Conservation (phyloP, 2,329 filamentous ascomycete genomes). For the Paecilomyces sp. region DNA sequence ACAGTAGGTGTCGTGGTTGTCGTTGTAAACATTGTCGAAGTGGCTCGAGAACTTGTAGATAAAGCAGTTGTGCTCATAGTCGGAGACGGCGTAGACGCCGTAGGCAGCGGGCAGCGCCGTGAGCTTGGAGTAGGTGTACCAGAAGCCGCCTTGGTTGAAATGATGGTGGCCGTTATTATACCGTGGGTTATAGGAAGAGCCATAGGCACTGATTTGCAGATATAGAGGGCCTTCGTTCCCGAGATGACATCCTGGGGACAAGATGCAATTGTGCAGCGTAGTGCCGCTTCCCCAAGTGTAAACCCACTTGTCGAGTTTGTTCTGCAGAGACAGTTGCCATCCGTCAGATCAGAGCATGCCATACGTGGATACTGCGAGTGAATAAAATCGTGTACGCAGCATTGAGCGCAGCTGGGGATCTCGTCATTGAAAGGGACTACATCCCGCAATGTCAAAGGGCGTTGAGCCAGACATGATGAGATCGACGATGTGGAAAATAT, state of each 20-base stretch:
- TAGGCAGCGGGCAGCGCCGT: not conserved
- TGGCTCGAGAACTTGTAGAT: slow-evolving; percentile 1
- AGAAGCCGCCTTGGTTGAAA: slow-evolving; percentile 5
- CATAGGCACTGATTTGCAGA: slow-evolving; percentile 46
- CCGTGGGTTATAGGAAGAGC: slow-evolving; percentile 27
- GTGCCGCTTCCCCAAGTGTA: slow-evolving; percentile 64
- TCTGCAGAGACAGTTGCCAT: slow-evolving; percentile 59
- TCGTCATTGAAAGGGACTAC: slow-evolving; percentile 29
- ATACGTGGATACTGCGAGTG: slow-evolving; percentile 48
- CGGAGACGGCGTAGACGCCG: not conserved
- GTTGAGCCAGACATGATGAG: slow-evolving; percentile 14
- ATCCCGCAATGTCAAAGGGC: slow-evolving; percentile 9
- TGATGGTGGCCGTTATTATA: slow-evolving; percentile 28
- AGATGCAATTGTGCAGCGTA: slow-evolving; percentile 57
- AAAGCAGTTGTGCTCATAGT: not conserved
- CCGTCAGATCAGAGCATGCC: slow-evolving; percentile 43
- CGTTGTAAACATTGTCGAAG: slow-evolving; percentile 4
- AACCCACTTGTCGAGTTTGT: slow-evolving; percentile 53
- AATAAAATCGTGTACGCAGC: slow-evolving; percentile 59
- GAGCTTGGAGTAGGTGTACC: slow-evolving; percentile 8
- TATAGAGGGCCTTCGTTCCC: slow-evolving; percentile 42
- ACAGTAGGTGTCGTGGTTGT: slow-evolving; percentile 5
- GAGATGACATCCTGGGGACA: slow-evolving; percentile 45
- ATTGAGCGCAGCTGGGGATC: slow-evolving; percentile 53
- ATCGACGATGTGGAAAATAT: slow-evolving; percentile 15